Conservation (phyloP, 768 basidiomycete species). For the Leccinum olivaceopallidum region DNA sequence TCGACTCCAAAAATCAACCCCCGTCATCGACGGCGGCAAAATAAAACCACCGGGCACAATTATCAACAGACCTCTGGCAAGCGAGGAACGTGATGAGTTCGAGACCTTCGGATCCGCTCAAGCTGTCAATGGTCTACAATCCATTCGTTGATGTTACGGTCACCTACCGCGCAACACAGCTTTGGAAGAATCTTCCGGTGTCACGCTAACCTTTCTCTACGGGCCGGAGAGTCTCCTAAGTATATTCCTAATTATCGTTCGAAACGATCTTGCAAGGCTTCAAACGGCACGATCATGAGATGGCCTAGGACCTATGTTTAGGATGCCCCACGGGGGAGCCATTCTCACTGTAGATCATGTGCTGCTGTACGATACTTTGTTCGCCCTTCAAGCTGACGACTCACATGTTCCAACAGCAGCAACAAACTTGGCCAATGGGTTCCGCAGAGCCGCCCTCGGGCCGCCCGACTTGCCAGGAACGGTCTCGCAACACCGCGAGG, state of each 20-base stretch:
- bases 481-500: background rate
- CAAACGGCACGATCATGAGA: background rate
- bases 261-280: background rate
- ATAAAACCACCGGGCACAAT: background rate
- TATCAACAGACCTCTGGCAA: background rate
- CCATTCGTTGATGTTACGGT: background rate
- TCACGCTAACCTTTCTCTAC: background rate
- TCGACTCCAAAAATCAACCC: background rate
- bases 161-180: background rate
- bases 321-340: background rate
- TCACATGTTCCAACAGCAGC: constrained; percentile 4
- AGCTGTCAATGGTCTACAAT: too few species aligned
- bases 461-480: background rate
- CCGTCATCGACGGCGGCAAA: background rate
- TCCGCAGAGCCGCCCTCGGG: constrained; percentile 1
- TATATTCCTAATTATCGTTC: background rate
- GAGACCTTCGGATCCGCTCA: background rate
- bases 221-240: background rate
- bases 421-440: background rate
- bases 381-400: background rate
- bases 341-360: constrained; percentile 4
- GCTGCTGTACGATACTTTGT: constrained; percentile 3
- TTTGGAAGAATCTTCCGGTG: background rate
- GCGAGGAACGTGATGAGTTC: background rate
- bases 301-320: constrained; percentile 11